Evolutionary conservation across 805 yeast genomes (phyloP), one percentile per base, ranked within the genome.

Genomic region (Yarrowia phangngaensis): DNA sequence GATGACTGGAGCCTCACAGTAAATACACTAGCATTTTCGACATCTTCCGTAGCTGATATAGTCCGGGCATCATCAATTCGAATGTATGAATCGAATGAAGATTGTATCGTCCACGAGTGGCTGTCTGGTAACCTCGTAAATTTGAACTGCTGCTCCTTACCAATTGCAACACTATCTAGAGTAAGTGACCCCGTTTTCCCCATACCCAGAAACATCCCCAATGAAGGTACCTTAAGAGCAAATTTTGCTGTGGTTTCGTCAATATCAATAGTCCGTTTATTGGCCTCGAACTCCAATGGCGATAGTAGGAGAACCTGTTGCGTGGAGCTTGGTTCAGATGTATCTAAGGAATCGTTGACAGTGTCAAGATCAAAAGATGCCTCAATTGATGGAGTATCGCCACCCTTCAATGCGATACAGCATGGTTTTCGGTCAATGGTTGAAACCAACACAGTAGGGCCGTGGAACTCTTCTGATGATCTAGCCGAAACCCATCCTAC

Each of bases 121-220:
- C 56, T 55, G 8, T 32, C 54, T 5, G 33, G 50, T 1, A 24
- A 20, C 4, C 24, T 31, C 17, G 30, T 26, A 4, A 64, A 52
- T 6, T 17, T 51, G 27, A 67, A 56, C 19, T 56, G 60, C 50
- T 68, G 61, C 3, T 54, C 56, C 3, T 56, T 58, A 3, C 69
- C 64, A 16, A 68, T 61, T 1, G 72, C 70, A 12, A 61, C 62
- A 23, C 63, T 53, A 15, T 58, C 56, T 27, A 64, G 65, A 20
- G 56, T 59, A 3, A 62, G 38, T 0, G 19, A 13, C 5, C 58
- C 62, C 7, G 31, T 19, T 16, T 52, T 54, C 6, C 53, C 51
- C 12, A 55, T 51, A 4, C 59, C 43, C 6, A 64, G 46, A 49
- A 63, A 68, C 38, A 58, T 60, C 1, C 64, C 67, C 14, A 52